phyloP scores from a whole-genome alignment of 2,329 filamentous ascomycete genomes.

The Colletotrichum godetiae region DNA sequence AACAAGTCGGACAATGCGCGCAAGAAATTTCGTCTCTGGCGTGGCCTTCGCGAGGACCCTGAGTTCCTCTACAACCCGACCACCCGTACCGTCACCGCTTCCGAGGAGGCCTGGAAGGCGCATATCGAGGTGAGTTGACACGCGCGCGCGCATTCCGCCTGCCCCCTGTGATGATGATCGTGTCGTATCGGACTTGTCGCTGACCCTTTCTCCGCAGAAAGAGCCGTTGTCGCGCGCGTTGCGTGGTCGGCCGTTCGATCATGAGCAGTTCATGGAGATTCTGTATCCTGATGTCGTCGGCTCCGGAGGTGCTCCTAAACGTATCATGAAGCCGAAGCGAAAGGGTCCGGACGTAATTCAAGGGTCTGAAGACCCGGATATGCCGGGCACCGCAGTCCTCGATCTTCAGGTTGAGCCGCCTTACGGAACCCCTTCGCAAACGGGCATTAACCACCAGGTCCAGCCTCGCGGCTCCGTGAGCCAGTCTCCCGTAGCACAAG shows the following conservation, averaged over 20 bases:
- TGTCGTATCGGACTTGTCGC: constrained; percentile 13
- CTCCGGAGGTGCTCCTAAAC: constrained; percentile 69
- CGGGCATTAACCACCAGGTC: constrained; percentile 36
- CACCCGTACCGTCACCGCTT: constrained; percentile 63
- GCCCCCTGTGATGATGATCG: background rate
- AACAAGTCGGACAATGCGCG: constrained; percentile 74
- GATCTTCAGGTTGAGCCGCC: constrained; percentile 53
- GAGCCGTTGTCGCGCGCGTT: constrained; percentile 69
- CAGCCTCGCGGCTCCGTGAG: constrained; percentile 42
- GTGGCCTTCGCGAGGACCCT: constrained; percentile 67
- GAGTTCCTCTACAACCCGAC: constrained; percentile 66
- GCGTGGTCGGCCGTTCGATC: constrained; percentile 67
- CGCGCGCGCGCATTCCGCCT: background rate
- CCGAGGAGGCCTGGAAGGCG: constrained; percentile 66
- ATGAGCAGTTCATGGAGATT: constrained; percentile 71
- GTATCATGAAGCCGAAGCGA: constrained; percentile 66
- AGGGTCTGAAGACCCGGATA: constrained; percentile 57
- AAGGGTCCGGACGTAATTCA: constrained; percentile 59
- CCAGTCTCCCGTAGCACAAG: constrained; percentile 42
- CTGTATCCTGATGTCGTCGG: constrained; percentile 70
- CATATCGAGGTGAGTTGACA: constrained; percentile 64
- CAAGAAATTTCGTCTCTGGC: constrained; percentile 72
- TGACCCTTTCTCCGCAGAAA: constrained; percentile 52
- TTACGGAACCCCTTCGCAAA: constrained; percentile 39
- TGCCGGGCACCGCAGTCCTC: constrained; percentile 59